Evolutionary conservation across 2,329 filamentous ascomycete genomes (phyloP).

Genomic region (Fragosphaeria purpurea): DNA sequence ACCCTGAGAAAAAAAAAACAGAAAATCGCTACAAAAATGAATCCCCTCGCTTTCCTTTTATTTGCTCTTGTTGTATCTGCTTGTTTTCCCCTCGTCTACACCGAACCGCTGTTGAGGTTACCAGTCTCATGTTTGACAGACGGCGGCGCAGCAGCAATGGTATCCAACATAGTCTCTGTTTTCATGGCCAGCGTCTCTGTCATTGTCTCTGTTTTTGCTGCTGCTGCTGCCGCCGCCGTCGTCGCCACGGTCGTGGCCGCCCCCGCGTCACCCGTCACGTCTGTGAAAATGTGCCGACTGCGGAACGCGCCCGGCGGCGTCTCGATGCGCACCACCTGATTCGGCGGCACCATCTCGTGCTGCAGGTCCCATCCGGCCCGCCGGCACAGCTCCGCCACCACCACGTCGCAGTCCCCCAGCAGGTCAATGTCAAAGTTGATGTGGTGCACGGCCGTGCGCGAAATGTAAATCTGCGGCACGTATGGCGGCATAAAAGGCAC

Average conservation of each 20-base stretch:
- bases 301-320: slow-evolving; percentile 32
- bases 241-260: not conserved
- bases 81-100: no score
- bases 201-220: no score
- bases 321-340: slow-evolving; percentile 50
- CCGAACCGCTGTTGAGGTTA: no score
- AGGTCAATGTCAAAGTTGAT: slow-evolving; percentile 95
- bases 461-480: slow-evolving; percentile 86
- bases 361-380: slow-evolving; percentile 69
- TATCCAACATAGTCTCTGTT: no score
- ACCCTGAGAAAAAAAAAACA: no score
- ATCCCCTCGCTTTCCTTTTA: no score
- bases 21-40: no score
- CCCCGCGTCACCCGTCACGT: slow-evolving; percentile 7
- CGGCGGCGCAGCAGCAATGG: no score
- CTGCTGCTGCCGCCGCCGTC: no score
- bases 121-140: no score
- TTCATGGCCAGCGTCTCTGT: no score
- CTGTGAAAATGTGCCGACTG: slow-evolving; percentile 34
- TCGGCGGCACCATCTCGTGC: slow-evolving; percentile 72
- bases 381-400: slow-evolving; percentile 77
- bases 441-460: slow-evolving; percentile 71
- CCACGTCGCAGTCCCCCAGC: slow-evolving; percentile 86
- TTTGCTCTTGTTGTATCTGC: no score
- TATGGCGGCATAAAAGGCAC: slow-evolving; percentile 67